Evolutionary conservation across 2,329 filamentous ascomycete genomes (phyloP).

Genomic region (Sclerotinia spermophila): DNA sequence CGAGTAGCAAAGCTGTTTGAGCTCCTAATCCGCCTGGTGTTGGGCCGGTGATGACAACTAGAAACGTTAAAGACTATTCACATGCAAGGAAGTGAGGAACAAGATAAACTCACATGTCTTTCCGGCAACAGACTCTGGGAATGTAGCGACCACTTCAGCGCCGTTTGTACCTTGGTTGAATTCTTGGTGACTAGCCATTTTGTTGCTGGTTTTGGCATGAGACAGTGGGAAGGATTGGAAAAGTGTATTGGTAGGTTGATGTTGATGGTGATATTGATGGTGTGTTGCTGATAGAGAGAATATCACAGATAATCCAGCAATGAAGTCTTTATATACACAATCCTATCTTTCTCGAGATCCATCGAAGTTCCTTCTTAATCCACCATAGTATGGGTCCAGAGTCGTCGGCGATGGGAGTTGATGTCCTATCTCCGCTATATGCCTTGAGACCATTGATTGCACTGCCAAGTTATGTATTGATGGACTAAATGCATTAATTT

Average conservation of each 20-base stretch:
- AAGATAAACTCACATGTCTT: constrained; percentile 21
- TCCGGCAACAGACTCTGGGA: constrained; percentile 17
- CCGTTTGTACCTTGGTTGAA: constrained; percentile 14
- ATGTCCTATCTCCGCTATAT: not conserved
- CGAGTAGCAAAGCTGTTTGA: constrained; percentile 21
- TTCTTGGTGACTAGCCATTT: not conserved
- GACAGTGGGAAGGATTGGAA: not conserved
- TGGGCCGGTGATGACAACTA: constrained; percentile 23
- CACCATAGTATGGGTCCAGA: not conserved
- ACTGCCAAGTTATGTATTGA: not conserved
- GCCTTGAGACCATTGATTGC: not conserved
- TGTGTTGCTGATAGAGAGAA: not conserved
- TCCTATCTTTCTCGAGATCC: not conserved
- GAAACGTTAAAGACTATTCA: constrained; percentile 3
- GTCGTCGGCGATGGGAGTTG: not conserved
- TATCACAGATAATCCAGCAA: not conserved
- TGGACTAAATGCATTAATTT: not conserved
- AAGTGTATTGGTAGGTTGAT: not conserved
- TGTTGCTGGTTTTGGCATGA: not conserved
- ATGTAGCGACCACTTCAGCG: constrained; percentile 22
- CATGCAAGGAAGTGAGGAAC: not conserved
- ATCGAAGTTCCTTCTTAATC: not conserved
- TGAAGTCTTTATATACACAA: constrained; percentile 1
- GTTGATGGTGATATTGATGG: not conserved
- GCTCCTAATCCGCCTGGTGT: constrained; percentile 17